Base-by-base conservation (phyloP, 73 alveolate species). In the Diophrys appendiculata region DNA sequence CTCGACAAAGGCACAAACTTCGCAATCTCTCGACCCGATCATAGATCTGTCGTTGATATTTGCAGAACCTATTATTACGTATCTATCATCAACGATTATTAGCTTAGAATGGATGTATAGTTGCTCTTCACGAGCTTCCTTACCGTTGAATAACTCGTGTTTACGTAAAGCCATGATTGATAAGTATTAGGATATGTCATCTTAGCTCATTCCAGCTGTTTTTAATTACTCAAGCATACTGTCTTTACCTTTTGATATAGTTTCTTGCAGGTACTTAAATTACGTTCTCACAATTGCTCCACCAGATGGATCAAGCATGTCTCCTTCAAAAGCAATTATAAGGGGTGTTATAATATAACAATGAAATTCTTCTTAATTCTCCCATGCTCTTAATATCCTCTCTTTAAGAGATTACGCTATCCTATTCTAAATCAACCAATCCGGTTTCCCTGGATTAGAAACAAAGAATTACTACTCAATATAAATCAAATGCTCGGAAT, bases 1-100 rank as follows among this genome's bases (percentile, higher is more conserved):
- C 30, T 78, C 90, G 13, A 91, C 27, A 3, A 76, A 76, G 76
- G 78, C 74, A 29, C 80, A 82, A 3, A 89, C 89, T 88, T 98
- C 99, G 14, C 98, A 92, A 89, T 98, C 99, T 82, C 99, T 87
- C 26, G 87, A 80, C 33, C 99, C 99, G n/a, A 97, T 86, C 95
- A 98, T 73, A 43, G 98, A 90, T 43, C 99, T 74, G 81, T 98
- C 99, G 86, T 98, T 98, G 67, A 98, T 96, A 91, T 98, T 98
- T 0, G 99, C 99, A 28, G 97, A 85, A 8, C 99, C 99, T 68
- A 96, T 86, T 0, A 98, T 82, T 29, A 91, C 96, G 73, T 76
- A 54, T 29, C 86, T 84, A 84, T 97, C 99, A 88, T 97, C 99
- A 3, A 95, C 97, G 29, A 97, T 95, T 96, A 96, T 90, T 32